A percentile compares a stretch with the other conserved stretches of the same genome.
Evolutionary conservation across 305 asterid species (phyloP).

Genomic region (Petunia hybrid): DNA sequence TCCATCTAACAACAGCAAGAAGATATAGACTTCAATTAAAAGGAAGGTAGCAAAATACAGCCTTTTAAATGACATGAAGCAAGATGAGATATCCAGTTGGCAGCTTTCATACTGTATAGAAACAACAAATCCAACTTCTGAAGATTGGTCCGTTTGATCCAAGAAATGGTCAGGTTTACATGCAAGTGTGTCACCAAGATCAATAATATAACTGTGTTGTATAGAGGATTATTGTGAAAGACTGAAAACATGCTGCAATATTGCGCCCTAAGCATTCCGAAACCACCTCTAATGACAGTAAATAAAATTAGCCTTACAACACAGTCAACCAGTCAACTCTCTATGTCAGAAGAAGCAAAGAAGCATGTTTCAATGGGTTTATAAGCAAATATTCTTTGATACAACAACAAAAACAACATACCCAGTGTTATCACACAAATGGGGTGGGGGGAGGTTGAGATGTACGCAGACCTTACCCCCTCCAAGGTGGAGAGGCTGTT

Average conservation of each 20-base stretch:
- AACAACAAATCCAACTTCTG: slow-evolving; percentile 9
- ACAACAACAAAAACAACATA: no score
- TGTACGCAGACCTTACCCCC: no score
- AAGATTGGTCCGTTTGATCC: background rate
- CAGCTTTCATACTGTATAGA: background rate
- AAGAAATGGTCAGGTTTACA: background rate
- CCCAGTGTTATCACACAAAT: no score
- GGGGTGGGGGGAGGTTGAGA: no score
- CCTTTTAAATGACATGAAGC: background rate
- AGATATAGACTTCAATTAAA: background rate
- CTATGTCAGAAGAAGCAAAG: background rate
- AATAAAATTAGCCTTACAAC: background rate
- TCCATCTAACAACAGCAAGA: slow-evolving; percentile 19
- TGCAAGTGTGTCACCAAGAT: background rate
- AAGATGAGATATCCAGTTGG: background rate
- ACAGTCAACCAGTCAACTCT: background rate
- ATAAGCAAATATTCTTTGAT: no score
- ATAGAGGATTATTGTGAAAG: background rate
- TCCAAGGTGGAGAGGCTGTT: no score
- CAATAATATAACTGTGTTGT: background rate
- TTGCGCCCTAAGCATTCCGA: background rate
- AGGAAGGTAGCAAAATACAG: background rate
- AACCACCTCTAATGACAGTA: background rate
- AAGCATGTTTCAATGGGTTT: background rate
- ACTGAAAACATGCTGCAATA: background rate